Evolutionary conservation across 2,329 filamentous ascomycete species (phyloP).

Genomic region (Aphanoascus verrucosus): DNA sequence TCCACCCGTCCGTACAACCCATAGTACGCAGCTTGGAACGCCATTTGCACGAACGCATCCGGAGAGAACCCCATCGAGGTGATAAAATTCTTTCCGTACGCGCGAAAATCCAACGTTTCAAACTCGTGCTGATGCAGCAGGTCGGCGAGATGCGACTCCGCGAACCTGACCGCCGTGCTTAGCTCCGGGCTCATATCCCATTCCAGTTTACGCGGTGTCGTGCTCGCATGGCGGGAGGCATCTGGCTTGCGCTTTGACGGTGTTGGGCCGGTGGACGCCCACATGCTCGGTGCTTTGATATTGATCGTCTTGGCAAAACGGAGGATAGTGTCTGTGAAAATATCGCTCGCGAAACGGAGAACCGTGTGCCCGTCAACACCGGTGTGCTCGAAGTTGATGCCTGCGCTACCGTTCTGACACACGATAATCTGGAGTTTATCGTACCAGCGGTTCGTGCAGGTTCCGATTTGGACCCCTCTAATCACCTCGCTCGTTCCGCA

Average conservation of each 20-base stretch:
- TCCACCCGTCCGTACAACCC: conserved; percentile 89
- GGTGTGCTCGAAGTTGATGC: conserved; percentile 98
- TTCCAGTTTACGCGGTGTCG: conserved; percentile 88
- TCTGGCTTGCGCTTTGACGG: conserved; percentile 68
- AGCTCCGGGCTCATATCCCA: conserved; percentile 96
- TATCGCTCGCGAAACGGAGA: conserved; percentile 84
- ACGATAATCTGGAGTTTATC: conserved; percentile 99
- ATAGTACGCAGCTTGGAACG: conserved; percentile 96
- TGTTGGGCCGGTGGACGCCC: conserved; percentile 83
- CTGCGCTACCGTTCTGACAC: conserved; percentile 94
- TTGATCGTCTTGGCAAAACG: conserved; percentile 94
- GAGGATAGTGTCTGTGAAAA: conserved; percentile 96
- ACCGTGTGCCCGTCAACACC: conserved; percentile 97
- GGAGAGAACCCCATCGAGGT: conserved; percentile 94
- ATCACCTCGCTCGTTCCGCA: conserved; percentile 89
- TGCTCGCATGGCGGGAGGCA: conserved; percentile 68
- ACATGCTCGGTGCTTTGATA: conserved; percentile 78
- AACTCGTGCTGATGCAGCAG: conserved; percentile 96
- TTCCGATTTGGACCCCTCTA: conserved; percentile 88
- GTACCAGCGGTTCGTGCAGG: conserved; percentile 97
- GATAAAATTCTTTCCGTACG: conserved; percentile 96
- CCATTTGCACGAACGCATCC: conserved; percentile 97
- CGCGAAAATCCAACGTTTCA: conserved; percentile 73
- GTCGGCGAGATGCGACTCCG: conserved; percentile 86
- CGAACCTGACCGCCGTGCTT: conserved; percentile 82